Percentiles rank a stretch among this genome's conserved stretches.
These are phyloP conservation scores for Penicillium sp. DNA, from an alignment of 2,329 filamentous ascomycete genomes.

Conservation along the genomic window DNA sequence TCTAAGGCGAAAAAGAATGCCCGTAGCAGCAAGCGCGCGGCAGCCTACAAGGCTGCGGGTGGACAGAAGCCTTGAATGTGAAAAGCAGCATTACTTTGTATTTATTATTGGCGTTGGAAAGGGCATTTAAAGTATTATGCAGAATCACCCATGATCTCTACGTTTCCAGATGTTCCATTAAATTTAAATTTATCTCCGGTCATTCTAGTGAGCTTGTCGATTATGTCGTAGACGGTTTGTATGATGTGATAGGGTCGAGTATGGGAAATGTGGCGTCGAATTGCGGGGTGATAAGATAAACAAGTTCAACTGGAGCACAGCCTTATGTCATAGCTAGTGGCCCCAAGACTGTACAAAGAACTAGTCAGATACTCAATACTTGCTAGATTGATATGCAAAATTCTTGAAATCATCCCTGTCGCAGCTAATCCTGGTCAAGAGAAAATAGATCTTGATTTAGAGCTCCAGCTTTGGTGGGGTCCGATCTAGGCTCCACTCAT, in stretches of 20 bases:
- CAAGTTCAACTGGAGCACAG: not conserved
- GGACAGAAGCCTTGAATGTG: slow-evolving; percentile 27
- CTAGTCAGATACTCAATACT: not conserved
- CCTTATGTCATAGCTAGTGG: not conserved
- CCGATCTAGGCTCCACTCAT: not conserved
- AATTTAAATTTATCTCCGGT: not conserved
- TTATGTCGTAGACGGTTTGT: no score
- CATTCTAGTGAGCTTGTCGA: not conserved
- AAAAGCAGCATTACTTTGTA: slow-evolving; percentile 11
- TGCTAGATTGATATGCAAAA: not conserved
- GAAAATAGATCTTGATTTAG: not conserved
- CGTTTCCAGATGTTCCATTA: not conserved
- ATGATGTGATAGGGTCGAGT: no score
- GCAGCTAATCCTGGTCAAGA: not conserved
- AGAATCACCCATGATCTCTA: slow-evolving; percentile 11
- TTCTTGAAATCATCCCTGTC: not conserved
- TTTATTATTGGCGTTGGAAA: slow-evolving; percentile 21
- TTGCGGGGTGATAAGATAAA: slow-evolving; percentile 5
- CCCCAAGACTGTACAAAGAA: not conserved
- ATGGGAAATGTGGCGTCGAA: not conserved
- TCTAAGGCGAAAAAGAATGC: slow-evolving; percentile 43
- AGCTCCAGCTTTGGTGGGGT: not conserved
- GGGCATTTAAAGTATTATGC: slow-evolving; percentile 19
- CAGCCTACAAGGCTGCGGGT: slow-evolving; percentile 42
- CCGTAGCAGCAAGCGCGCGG: slow-evolving; percentile 44